Evolutionary conservation across 2,329 filamentous ascomycete genomes (phyloP).

Genomic region (Neofusicoccum umdonicola): DNA sequence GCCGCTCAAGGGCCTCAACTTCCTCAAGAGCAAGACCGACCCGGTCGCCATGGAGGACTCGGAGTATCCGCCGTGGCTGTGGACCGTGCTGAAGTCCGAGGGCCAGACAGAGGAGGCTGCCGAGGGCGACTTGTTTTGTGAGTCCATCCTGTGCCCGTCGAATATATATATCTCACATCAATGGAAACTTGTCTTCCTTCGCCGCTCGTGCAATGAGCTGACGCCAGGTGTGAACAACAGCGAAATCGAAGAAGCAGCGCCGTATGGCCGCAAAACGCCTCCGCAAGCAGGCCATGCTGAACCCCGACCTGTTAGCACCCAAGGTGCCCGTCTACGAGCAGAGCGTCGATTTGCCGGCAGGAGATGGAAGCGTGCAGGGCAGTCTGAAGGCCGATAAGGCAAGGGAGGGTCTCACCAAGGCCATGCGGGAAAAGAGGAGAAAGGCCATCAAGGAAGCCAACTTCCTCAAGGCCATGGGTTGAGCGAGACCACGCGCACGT

Average conservation of each 20-base stretch:
- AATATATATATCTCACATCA: too few species aligned
- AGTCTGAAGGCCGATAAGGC: slow-evolving; percentile 47
- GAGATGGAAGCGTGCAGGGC: slow-evolving; percentile 48
- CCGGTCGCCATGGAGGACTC: slow-evolving; percentile 71
- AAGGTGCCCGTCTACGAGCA: slow-evolving; percentile 75
- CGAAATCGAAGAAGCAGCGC: slow-evolving; percentile 82
- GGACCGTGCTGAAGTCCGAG: slow-evolving; percentile 65
- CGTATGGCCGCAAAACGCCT: slow-evolving; percentile 66
- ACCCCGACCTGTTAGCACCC: slow-evolving; percentile 60
- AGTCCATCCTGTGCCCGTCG: slow-evolving; percentile 33
- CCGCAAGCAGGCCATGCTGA: slow-evolving; percentile 61
- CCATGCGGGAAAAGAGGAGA: slow-evolving; percentile 72
- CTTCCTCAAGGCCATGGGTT: slow-evolving; percentile 75
- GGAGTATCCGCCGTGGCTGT: slow-evolving; percentile 79
- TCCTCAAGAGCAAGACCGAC: slow-evolving; percentile 69
- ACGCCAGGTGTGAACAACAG: slow-evolving; percentile 41
- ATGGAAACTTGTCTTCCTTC: too few species aligned
- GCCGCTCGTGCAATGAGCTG: too few species aligned
- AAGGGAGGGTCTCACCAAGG: slow-evolving; percentile 64
- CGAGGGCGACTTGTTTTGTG: slow-evolving; percentile 77
- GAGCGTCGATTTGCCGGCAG: slow-evolving; percentile 67
- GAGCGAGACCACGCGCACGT: slow-evolving; percentile 17
- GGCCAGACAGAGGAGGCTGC: slow-evolving; percentile 55
- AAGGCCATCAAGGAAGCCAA: slow-evolving; percentile 80
- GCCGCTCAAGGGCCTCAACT: slow-evolving; percentile 71